These are phyloP conservation scores for Bombardia bombarda DNA, from an alignment of 495 filamentous ascomycete genomes.

Conservation along the genomic window DNA sequence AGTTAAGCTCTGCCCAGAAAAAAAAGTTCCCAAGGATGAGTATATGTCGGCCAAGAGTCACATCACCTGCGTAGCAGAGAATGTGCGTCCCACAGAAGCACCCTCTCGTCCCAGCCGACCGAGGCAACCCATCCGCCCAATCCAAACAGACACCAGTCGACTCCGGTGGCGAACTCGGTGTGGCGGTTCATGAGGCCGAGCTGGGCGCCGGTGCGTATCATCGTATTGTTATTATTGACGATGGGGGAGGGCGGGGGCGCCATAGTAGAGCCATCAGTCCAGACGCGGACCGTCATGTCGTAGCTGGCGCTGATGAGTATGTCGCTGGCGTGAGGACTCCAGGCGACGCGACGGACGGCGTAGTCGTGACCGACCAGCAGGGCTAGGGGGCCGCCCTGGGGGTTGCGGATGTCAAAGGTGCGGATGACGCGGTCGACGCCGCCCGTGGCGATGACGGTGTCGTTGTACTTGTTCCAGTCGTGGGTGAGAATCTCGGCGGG, in stretches of 20 bases:
- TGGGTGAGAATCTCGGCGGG: constrained; percentile 78
- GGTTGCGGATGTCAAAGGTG: constrained; percentile 78
- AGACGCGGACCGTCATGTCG: constrained; percentile 93
- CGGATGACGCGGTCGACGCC: constrained; percentile 86
- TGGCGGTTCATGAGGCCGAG: constrained; percentile 84
- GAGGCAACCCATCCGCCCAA: constrained; percentile 92
- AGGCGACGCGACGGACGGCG: constrained; percentile 73
- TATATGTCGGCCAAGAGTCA: not conserved
- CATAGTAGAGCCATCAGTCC: constrained; percentile 68
- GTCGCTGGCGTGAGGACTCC: constrained; percentile 86
- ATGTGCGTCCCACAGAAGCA: constrained; percentile 85
- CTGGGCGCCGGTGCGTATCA: constrained; percentile 52
- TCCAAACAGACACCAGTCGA: constrained; percentile 97
- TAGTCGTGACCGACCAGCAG: constrained; percentile 82
- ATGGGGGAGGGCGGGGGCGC: constrained; percentile 13
- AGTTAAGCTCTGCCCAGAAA: not conserved
- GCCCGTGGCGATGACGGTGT: constrained; percentile 70
- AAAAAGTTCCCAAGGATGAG: not conserved
- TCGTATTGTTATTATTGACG: constrained; percentile 11
- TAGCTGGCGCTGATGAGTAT: constrained; percentile 84
- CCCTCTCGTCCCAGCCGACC: constrained; percentile 84
- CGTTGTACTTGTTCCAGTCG: constrained; percentile 98
- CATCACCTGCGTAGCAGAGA: constrained; percentile 16
- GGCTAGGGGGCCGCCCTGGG: constrained; percentile 58
- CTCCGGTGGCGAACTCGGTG: constrained; percentile 94